phyloP scores from a whole-genome alignment of 83 land plant genomes.

The Picea abies region DNA sequence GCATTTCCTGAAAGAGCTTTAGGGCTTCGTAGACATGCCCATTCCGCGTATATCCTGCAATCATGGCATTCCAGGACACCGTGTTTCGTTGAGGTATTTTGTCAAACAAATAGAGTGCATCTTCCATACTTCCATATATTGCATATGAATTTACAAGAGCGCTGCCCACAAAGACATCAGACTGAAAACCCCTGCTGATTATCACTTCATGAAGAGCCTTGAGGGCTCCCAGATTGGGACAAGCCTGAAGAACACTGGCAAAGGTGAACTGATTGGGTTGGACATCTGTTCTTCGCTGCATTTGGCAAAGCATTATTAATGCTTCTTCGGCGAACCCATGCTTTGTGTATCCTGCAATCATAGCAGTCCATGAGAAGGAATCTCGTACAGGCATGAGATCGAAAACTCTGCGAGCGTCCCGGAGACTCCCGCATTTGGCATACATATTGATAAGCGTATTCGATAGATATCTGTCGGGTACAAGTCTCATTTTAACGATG shows the following conservation, averaged over 20 bases:
- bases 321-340: neutral
- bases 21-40: neutral
- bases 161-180: neutral
- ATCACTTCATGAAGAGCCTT: neutral
- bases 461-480: constrained; percentile 22
- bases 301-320: neutral
- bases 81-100: neutral
- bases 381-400: neutral
- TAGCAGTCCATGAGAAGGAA: no score
- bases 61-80: constrained; percentile 20
- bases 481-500: constrained; percentile 27
- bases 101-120: constrained; percentile 29
- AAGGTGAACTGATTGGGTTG: neutral
- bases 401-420: neutral
- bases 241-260: neutral
- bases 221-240: neutral
- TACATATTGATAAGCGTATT: neutral
- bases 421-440: neutral
- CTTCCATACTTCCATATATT: no score
- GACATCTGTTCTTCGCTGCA: neutral
- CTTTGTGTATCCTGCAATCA: neutral
- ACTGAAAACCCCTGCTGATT: neutral
- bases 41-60: neutral
- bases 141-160: constrained; percentile 25
- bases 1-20: neutral